Evolutionary conservation across 768 basidiomycete genomes (phyloP), one percentile per base, ranked within the genome.

Genomic region (Vishniacozyma victoriae): DNA sequence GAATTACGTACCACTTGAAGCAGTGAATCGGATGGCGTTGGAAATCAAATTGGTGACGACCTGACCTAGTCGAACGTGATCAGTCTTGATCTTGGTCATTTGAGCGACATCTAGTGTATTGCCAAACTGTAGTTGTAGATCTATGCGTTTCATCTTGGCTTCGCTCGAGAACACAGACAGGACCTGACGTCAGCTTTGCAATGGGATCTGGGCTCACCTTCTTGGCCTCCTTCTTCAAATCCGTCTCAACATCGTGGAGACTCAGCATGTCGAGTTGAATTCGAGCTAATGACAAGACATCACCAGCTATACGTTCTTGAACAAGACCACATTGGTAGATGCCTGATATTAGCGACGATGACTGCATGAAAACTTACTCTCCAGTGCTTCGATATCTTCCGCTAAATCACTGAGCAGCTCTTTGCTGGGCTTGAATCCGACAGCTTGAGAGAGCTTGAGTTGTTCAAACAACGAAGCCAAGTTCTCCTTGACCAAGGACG

Each of bases 41-140:
- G 66, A 61, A 14, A 73, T 58, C 31, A 73, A 51, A 46, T 73
- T 73, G 55, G 66, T 71, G 24, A 71, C 52, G 11, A 70, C 60
- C 39, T 71, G 69, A 27, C 65, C 65, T 15, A 70, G 46, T 44
- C 69, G 49, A 1, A 67, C 65, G 1, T 62, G 57, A 52, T 62
- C 59, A 42, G 68, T 55, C 50, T 61, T 64, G 57, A 62, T 52
- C 2, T 40, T 51, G 23, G 29, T 19, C 18, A 60, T 41, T 22
- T 48, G 36, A 5, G 48, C 29, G 20, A 44, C 5, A 12, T 62
- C 63, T n/a, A 72, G 48, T 1, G 67, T 66, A 5, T 62, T 50
- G 2, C 72, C 72, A 37, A 72, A 64, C 12, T 60, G 51, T 19
- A 71, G 45, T 3, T 35, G 35, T 40, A 73, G 49, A n/a, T 71